Percentiles rank a stretch among this genome's conserved stretches.
phyloP scores from a whole-genome alignment of 306 rosid species.

The Begonia loranthoides region DNA sequence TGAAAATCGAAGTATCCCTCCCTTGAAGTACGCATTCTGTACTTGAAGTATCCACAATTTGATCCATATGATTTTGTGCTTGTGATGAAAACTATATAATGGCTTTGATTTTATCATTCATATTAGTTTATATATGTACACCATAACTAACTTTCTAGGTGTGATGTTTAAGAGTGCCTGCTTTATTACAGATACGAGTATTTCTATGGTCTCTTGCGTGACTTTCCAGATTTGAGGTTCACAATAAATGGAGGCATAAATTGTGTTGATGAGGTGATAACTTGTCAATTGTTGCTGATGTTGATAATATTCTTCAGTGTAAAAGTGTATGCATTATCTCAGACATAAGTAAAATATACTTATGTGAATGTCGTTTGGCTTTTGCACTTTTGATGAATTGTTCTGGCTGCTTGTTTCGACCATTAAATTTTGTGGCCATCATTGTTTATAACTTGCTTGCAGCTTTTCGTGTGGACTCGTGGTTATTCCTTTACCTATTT shows the following conservation, averaged over 20 bases:
- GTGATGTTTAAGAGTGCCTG: conserved; percentile 4
- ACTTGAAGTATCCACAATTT: background rate
- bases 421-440: background rate
- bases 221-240: conserved; percentile 92
- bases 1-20: conserved; percentile 92
- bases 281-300: conserved; percentile 5
- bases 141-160: conserved; percentile 1
- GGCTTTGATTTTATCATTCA: background rate
- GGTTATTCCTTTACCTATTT: conserved; percentile 7
- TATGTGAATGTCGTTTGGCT: too few relatives aligned
- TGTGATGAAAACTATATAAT: background rate
- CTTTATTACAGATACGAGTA: conserved; percentile 64
- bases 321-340: too few relatives aligned
- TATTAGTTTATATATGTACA: background rate
- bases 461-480: background rate
- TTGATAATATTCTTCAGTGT: too few relatives aligned
- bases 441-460: too few relatives aligned
- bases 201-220: conserved; percentile 81
- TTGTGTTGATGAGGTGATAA: conserved; percentile 68
- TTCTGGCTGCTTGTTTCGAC: conserved; percentile 3
- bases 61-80: background rate
- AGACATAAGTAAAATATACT: too few relatives aligned
- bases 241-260: conserved; percentile 93
- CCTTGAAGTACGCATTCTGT: conserved; percentile 55
- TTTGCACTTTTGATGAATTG: background rate